These are phyloP conservation scores for Typha latifolia DNA, from an alignment of 176 grass and related monocot species.

Conservation along the genomic window DNA sequence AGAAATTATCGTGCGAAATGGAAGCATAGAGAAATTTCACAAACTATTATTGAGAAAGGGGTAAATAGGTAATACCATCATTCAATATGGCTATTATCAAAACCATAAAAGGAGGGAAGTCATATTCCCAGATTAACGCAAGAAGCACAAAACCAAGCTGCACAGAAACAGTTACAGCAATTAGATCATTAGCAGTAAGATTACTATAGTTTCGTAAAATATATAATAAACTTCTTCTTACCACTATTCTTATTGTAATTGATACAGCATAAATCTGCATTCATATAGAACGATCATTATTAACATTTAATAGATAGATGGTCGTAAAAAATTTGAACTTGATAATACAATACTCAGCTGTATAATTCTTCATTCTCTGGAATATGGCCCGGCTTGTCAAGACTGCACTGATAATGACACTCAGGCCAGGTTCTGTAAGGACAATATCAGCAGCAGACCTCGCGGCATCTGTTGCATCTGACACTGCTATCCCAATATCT, in stretches of 20 bases:
- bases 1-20: too few species aligned
- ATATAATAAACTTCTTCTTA: constrained; percentile 20
- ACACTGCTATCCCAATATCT: constrained; percentile 74
- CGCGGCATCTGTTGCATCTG: constrained; percentile 71
- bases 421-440: constrained; percentile 72
- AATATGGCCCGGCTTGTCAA: constrained; percentile 76
- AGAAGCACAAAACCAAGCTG: constrained; percentile 80
- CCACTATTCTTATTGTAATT: constrained; percentile 87
- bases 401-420: constrained; percentile 69
- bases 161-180: neutral
- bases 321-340: neutral
- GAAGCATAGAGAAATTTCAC: neutral
- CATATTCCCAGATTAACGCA: constrained; percentile 69
- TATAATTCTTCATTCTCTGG: constrained; percentile 93
- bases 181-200: neutral
- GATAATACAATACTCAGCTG: constrained; percentile 22
- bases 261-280: constrained; percentile 91
- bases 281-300: constrained; percentile 5
- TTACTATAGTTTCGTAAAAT: neutral
- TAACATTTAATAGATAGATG: neutral
- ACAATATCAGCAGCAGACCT: constrained; percentile 78
- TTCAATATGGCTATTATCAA: constrained; percentile 78
- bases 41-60: constrained; percentile 1
- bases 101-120: constrained; percentile 94
- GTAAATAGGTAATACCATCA: constrained; percentile 62